Percentiles rank a stretch among this genome's conserved stretches.
phyloP scores from a whole-genome alignment of 2,329 filamentous ascomycete species.

The Botrytis galanthina region DNA sequence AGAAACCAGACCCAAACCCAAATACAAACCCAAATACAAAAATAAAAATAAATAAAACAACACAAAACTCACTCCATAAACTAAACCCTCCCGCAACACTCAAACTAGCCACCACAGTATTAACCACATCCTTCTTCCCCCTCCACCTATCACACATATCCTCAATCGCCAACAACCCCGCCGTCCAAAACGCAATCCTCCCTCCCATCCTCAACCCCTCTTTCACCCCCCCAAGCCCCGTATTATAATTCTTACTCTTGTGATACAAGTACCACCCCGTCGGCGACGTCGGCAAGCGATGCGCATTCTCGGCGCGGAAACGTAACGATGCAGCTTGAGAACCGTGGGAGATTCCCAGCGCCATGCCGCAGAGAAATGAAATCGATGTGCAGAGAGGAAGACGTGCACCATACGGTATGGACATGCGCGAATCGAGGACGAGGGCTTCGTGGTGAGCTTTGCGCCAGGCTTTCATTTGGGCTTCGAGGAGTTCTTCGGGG shows the following conservation, averaged over 20 bases:
- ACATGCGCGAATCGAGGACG: slow-evolving; percentile 45
- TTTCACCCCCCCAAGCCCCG: slow-evolving; percentile 71
- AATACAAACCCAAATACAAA: fast-evolving
- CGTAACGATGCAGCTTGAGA: slow-evolving; percentile 72
- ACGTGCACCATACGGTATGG: slow-evolving; percentile 63
- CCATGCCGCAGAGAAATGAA: slow-evolving; percentile 67
- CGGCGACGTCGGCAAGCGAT: slow-evolving; percentile 79
- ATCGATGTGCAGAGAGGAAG: slow-evolving; percentile 62
- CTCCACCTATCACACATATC: slow-evolving; percentile 77
- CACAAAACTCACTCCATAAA: slow-evolving; percentile 64
- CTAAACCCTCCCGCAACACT: slow-evolving; percentile 86
- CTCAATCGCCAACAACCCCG: slow-evolving; percentile 77
- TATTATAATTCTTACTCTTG: slow-evolving; percentile 93
- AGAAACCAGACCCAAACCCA: background rate
- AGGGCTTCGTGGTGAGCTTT: slow-evolving; percentile 1
- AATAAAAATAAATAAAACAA: background rate
- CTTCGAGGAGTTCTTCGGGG: background rate
- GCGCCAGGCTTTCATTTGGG: background rate
- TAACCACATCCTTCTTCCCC: slow-evolving; percentile 70
- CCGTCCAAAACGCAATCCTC: slow-evolving; percentile 69
- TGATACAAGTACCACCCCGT: slow-evolving; percentile 98
- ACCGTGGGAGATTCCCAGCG: slow-evolving; percentile 69
- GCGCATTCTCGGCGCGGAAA: slow-evolving; percentile 94
- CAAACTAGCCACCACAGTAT: slow-evolving; percentile 78
- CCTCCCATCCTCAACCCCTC: slow-evolving; percentile 75